Evolutionary conservation across 345 rosid genomes (phyloP), one percentile per base, ranked within the genome.

Genomic region (Citrus australasica): DNA sequence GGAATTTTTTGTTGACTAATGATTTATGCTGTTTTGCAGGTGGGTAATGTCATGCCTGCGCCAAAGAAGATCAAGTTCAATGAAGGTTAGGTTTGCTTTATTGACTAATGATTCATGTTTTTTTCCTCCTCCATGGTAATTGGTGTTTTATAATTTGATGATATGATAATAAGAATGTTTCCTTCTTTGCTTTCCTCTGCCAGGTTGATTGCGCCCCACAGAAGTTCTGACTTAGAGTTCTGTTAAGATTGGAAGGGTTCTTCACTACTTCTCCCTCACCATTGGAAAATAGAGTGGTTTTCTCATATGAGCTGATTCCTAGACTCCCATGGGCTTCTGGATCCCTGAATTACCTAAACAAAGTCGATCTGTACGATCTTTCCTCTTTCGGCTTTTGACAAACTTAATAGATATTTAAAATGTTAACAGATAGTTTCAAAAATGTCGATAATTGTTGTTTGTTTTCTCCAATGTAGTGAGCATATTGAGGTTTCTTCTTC

Each of bases 61-160:
- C 91, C 97, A 0, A 93, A 93, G 90, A 94, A 87, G 94, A 90
- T 93, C 48, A 90, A 88, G 88, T 94, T 94, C 76, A 85, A 85
- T 73, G 88, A 88, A 82, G 93, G 89, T 40, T 90, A 88, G 71
- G 76, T 71, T 32, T 60, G 71, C 40, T 32, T 53, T 79, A 4
- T 3, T 33, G 67, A 67, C 58, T 7, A 13, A 46, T 46, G 51
- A 13, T 42, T 25, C 17, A 60, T 58, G 9, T 27, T 38, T 48
- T 48, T 21, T 16, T 8, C 38, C 51, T 35, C 13, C 21, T 27
- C 59, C 1, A 5, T 0, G 10, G 14, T 30, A 22, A 30, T 66
- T 19, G 5, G 38, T 27, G 11, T 28, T 22, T 9, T 66, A 19
- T 16, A 2, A 28, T 46, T 17, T 63, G 40, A 61, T 42, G 60